Evolutionary conservation across 2,329 filamentous ascomycete genomes (phyloP).

Genomic region (Penicillium decumbens): DNA sequence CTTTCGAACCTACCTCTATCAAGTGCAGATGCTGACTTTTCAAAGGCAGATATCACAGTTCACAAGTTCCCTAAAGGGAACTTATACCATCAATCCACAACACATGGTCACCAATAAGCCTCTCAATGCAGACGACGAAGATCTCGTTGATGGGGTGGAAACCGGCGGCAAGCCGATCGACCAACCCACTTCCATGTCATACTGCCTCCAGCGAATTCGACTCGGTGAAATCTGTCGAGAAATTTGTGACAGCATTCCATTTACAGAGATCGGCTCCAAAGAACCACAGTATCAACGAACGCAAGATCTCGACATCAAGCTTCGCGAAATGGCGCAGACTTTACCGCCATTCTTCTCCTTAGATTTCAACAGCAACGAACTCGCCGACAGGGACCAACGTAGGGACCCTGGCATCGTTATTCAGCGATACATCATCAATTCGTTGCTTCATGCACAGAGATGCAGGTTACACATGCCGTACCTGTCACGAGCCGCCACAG

Average conservation of each 20-base stretch:
- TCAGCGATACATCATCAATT: constrained; percentile 36
- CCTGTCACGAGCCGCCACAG: constrained; percentile 26
- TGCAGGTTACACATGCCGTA: constrained; percentile 40
- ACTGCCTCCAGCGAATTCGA: constrained; percentile 34
- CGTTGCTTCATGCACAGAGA: constrained; percentile 33
- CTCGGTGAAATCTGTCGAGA: constrained; percentile 37
- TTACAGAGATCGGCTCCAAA: constrained; percentile 15
- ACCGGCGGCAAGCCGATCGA: constrained; percentile 17
- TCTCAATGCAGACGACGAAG: constrained; percentile 34
- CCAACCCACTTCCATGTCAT: constrained; percentile 39
- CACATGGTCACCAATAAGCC: constrained; percentile 41
- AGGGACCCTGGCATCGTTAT: constrained; percentile 20
- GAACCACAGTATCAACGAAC: constrained; percentile 28
- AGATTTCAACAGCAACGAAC: constrained; percentile 1
- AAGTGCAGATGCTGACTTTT: neutral
- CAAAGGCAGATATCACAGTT: constrained; percentile 31
- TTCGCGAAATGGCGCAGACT: constrained; percentile 28
- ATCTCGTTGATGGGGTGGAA: constrained; percentile 29
- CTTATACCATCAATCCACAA: constrained; percentile 34
- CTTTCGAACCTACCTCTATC: neutral
- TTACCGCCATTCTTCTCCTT: constrained; percentile 36
- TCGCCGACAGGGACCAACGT: constrained; percentile 6
- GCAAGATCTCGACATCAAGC: constrained; percentile 32
- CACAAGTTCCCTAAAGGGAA: constrained; percentile 33
- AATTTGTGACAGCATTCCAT: constrained; percentile 33